A percentile compares a stretch with the other conserved stretches of the same genome.
These are phyloP conservation scores for Sporothrix euskadiensis DNA, from an alignment of 2,329 filamentous ascomycete species.

Conservation along the genomic window DNA sequence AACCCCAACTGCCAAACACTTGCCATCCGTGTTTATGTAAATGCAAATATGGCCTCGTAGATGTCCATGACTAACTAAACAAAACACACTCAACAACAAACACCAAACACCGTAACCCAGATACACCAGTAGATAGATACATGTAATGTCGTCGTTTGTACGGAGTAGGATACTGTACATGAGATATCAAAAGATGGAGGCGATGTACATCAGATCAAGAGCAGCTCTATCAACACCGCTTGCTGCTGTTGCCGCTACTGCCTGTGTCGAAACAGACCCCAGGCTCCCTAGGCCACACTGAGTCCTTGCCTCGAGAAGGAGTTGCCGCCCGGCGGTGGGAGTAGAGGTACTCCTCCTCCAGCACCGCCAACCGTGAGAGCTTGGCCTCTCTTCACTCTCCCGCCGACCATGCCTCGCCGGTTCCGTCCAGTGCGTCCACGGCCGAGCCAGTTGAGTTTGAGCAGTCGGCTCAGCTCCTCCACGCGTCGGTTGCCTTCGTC, in stretches of 20 bases:
- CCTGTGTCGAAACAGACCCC: slow-evolving; percentile 3
- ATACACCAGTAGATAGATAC: background rate
- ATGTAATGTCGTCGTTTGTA: too few species aligned
- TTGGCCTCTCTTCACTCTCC: slow-evolving; percentile 51
- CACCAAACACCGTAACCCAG: background rate
- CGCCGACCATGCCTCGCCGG: slow-evolving; percentile 83
- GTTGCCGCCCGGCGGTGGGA: background rate
- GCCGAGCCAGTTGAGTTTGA: slow-evolving; percentile 97
- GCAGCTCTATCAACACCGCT: background rate
- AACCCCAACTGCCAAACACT: background rate
- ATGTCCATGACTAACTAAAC: background rate
- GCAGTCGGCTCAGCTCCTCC: slow-evolving; percentile 76
- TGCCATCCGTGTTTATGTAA: background rate
- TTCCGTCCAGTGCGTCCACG: slow-evolving; percentile 86
- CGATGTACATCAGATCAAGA: background rate
- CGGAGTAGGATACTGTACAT: background rate
- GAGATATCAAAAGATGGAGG: background rate
- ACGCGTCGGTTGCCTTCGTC: slow-evolving; percentile 77
- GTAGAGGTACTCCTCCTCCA: background rate
- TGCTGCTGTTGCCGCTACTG: too few species aligned
- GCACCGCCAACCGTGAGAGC: slow-evolving; percentile 20
- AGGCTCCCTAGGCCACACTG: slow-evolving; percentile 38
- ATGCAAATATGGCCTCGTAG: background rate
- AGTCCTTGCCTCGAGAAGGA: slow-evolving; percentile 41
- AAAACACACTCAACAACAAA: background rate